These are phyloP conservation scores for Lachnellula cervina DNA, from an alignment of 2,329 filamentous ascomycete species.

Conservation along the genomic window DNA sequence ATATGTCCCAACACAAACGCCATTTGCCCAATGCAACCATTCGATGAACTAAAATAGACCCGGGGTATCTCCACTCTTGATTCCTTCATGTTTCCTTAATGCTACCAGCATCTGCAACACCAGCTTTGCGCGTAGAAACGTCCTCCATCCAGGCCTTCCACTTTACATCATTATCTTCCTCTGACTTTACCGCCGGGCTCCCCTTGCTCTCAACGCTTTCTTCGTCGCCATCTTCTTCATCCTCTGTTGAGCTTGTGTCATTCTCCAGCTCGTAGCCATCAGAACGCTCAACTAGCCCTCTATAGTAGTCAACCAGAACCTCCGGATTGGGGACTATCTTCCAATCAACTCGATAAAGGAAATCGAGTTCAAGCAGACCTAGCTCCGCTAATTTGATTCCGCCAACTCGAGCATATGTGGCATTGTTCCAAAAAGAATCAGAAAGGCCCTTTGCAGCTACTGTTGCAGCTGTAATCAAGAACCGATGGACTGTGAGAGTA, in stretches of 20 bases:
- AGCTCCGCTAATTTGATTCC: conserved; percentile 87
- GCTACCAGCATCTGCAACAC: neutral
- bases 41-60: conserved; percentile 10
- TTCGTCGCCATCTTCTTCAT: conserved; percentile 19
- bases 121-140: conserved; percentile 19
- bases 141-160: conserved; percentile 31
- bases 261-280: conserved; percentile 50
- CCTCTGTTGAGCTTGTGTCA: conserved; percentile 22
- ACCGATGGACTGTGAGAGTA: conserved; percentile 92
- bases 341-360: conserved; percentile 90
- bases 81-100: neutral
- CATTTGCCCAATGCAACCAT: conserved; percentile 14
- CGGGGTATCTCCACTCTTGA: conserved; percentile 17
- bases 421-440: conserved; percentile 98
- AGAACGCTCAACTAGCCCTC: conserved; percentile 69
- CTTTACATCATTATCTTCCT: conserved; percentile 19
- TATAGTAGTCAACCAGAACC: conserved; percentile 88
- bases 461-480: conserved; percentile 91
- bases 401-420: conserved; percentile 89
- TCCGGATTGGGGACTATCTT: conserved; percentile 95
- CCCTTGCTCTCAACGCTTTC: conserved; percentile 33
- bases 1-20: conserved; percentile 12
- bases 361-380: conserved; percentile 87
- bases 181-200: conserved; percentile 31
- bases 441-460: conserved; percentile 94